Evolutionary conservation across 495 filamentous ascomycete genomes (phyloP).

Genomic region (Parathielavia appendiculata): DNA sequence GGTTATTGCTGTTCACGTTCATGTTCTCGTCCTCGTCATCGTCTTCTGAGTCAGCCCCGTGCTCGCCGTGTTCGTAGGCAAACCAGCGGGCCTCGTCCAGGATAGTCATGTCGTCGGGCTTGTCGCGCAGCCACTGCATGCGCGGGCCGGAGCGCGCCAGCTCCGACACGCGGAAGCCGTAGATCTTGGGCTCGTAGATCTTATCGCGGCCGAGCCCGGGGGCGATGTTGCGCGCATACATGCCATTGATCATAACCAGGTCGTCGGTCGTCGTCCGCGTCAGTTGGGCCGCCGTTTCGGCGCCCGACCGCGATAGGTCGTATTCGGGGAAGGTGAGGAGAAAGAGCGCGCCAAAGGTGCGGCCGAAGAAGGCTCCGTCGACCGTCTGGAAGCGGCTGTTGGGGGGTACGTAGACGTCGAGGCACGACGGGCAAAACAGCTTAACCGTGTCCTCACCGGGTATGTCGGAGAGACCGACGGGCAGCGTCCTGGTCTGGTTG

Average conservation of each 20-base stretch:
- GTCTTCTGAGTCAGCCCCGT: conserved; percentile 39
- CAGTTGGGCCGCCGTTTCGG: conserved; percentile 41
- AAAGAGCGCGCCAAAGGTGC: conserved; percentile 88
- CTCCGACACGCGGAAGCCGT: conserved; percentile 92
- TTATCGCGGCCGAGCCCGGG: conserved; percentile 77
- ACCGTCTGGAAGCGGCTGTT: conserved; percentile 97
- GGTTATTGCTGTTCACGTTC: conserved; percentile 29
- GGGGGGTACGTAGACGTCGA: conserved; percentile 94
- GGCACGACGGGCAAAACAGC: conserved; percentile 92
- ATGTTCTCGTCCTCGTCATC: conserved; percentile 46
- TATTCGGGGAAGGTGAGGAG: conserved; percentile 98
- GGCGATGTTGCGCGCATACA: conserved; percentile 74
- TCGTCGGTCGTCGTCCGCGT: conserved; percentile 38
- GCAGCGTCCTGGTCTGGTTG: conserved; percentile 78
- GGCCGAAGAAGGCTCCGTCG: conserved; percentile 97
- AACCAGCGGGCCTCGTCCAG: conserved; percentile 71
- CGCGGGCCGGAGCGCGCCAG: conserved; percentile 78
- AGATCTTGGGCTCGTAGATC: conserved; percentile 93
- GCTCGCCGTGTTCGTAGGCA: conserved; percentile 44
- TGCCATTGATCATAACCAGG: conserved; percentile 68
- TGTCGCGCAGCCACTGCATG: conserved; percentile 92
- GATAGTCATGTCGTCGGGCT: conserved; percentile 70
- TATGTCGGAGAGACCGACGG: conserved; percentile 86
- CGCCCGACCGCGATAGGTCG: conserved; percentile 59
- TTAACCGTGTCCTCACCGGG: conserved; percentile 97